Base-by-base conservation (phyloP, 1,284 basidiomycete genomes). In the Gymnopus androsaceus region DNA sequence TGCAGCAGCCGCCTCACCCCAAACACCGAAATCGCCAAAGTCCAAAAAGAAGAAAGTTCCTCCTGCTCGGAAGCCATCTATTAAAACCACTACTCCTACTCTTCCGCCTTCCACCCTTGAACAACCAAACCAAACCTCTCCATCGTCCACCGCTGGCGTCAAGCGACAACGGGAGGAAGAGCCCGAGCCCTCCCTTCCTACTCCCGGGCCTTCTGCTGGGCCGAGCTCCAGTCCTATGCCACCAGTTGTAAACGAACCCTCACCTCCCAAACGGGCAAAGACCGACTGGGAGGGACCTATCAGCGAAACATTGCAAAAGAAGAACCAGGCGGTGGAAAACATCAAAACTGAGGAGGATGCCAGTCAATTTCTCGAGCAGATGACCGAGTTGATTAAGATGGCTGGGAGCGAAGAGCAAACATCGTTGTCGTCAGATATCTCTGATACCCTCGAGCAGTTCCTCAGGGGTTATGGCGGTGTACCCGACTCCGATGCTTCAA, bases 121-220 rank as follows among this genome's bases (percentile, higher is more conserved):
- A 57, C 70, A 59, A 25, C 67, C 25, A 51, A n/a, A n/a, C n/a
- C n/a, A n/a, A n/a, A n/a, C n/a, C n/a, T n/a, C n/a, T n/a, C n/a
- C 69, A 11, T 46, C 66, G 4, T 63, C 66, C 38, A 61, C 67
- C 25, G 53, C 52, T 44, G 62, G 62, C 41, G 68, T 60, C 33
- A 90, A 90, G 64, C 80, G 87, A 25, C 72, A 70, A 21, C 81
- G 85, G 17, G 85, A 88, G 52, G 84, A 89, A 15, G 85, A 84
- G 14, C 0, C 31, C 8, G 54, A 67, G 0, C 53, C 67, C 34
- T 56, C 64, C 7, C 56, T 55, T 25, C 56, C 49, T 17, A 58
- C 37, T 17, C 27, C 46, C 25, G 52, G 31, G 19, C 21, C 55
- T 5, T 27, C 68, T 15, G 51, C 69, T 17, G 59, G 64, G n/a